Base-by-base conservation (phyloP, 352 stramenopile species). In the Globisporangium okanoganense region DNA sequence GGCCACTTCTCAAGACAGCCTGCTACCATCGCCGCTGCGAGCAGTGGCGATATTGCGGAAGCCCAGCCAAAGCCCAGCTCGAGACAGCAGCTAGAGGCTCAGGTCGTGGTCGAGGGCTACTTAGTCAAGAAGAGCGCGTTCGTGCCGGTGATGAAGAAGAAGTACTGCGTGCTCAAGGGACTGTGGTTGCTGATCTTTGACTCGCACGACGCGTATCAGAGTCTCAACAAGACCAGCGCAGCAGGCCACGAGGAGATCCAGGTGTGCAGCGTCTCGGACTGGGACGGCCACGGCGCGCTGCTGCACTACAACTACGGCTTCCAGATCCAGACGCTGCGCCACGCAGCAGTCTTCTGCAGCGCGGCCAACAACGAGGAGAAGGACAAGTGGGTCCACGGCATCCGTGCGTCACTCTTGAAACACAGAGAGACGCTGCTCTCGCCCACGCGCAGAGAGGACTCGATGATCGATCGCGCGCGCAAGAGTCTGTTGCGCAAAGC, bases 291-390 rank as follows among this genome's bases (percentile, higher is more conserved):
- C 43, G 71, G 73, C 9, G 58, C 77, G 13, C 48, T 91, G 33
- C 65, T 92, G 53, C 78, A 87, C 51, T 93, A 93, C 67, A 69
- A 83, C 18, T 72, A 93, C 58, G 78, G 76, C 1, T 93, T 93
- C 36, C 62, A 87, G 38, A 62, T 93, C n/a, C 77, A 90, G 44
- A 87, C 79, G 0, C 66, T 77, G 25, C 58, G 61, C 13, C 81
- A 87, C 44, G 38, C 76, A 33, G 71, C 68, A n/a, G 75, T 90
- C 35, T 79, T 79, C 29, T 93, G 82, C 57, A 93, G 84, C 56
- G 79, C 79, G 0, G 70, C 79, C 5, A 90, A 64, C 60, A 70
- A 74, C 3, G 63, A 75, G 1, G 84, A 93, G 51, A 89, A 87
- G 49, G 73, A 71, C 44, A 85, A 82, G 29, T 92, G 84, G 84